phyloP scores from a whole-genome alignment of 345 rosid genomes.

The Chamaenerion angustifolium region DNA sequence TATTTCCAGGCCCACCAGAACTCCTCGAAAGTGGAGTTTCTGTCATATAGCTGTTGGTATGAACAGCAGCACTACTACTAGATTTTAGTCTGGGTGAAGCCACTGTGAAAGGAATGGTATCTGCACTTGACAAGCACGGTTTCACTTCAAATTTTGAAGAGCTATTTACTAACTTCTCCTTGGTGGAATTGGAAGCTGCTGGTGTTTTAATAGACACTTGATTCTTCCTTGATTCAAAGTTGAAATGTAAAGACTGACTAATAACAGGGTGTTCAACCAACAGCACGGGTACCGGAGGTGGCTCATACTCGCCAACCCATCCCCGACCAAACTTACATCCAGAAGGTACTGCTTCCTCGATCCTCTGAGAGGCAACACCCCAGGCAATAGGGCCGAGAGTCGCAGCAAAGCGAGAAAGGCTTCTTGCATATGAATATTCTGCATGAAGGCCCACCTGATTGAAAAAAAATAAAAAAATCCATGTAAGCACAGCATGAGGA shows the following conservation, averaged over 20 bases:
- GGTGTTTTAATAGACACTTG: slow-evolving; percentile 13
- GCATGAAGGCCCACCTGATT: slow-evolving; percentile 79
- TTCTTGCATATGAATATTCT: slow-evolving; percentile 69
- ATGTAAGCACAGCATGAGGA: slow-evolving; percentile 3
- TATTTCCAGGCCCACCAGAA: slow-evolving; percentile 26
- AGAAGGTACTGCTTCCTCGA: slow-evolving; percentile 55
- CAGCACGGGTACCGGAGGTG: slow-evolving; percentile 73
- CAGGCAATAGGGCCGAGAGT: slow-evolving; percentile 76
- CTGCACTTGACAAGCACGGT: slow-evolving; percentile 21
- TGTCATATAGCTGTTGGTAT: slow-evolving; percentile 17
- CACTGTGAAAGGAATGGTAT: slow-evolving; percentile 18
- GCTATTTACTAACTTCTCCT: slow-evolving; percentile 17
- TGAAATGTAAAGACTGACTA: slow-evolving; percentile 25
- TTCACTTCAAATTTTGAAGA: slow-evolving; percentile 22
- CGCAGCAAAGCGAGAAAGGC: slow-evolving; percentile 78
- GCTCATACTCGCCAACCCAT: slow-evolving; percentile 88
- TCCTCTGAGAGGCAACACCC: slow-evolving; percentile 69
- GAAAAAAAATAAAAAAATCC: slow-evolving; percentile 5
- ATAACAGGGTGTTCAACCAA: slow-evolving; percentile 28
- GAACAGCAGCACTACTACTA: slow-evolving; percentile 11
- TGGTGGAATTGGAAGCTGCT: slow-evolving; percentile 8
- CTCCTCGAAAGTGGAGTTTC: slow-evolving; percentile 22
- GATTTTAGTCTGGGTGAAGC: slow-evolving; percentile 22
- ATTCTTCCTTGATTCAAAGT: slow-evolving; percentile 13
- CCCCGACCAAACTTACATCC: slow-evolving; percentile 73